Evolutionary conservation across 371 early-diverging fungal species (phyloP), one percentile per base, ranked within the genome.

Genomic region (Mortierella sp.): DNA sequence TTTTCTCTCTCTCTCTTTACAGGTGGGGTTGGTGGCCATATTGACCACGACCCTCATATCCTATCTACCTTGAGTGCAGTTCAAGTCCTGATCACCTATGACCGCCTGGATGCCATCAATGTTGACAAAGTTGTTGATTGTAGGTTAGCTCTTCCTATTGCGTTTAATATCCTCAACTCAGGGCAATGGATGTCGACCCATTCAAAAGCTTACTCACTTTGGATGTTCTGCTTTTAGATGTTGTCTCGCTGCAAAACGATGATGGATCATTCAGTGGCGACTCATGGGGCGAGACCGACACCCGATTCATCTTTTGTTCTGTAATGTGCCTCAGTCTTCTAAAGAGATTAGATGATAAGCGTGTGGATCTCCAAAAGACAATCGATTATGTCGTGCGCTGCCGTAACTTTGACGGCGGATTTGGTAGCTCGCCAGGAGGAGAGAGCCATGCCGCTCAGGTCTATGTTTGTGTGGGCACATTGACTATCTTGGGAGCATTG

Each of bases 331-430:
- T 97, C 65, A 91, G 94, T 26, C 83, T 99, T 28, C 78, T 99
- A 26, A 88, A 89, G 20, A 83, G 90, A n/a, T 71, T 95, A 63
- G 92, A 94, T 66, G 90, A 90, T 5, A 75, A 72, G 32, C 72
- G 81, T 0, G 84, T 97, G 59, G 84, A 98, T 77, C 64, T 93
- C 8, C 85, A 88, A 30, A 91, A 88, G 55, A 91, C 96, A 5
- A 90, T 96, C 5, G 89, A 90, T 43, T 98, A 93, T 84, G 87
- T 99, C 9, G 77, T 90, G 9, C 60, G 79, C 30, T 98, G 99
- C 81, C 93, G 92, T 72, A 99, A 99, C 85, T 94, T 93, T 78
- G 99, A 99, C 88, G 99, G 99, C 47, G 99, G 99, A 2, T 98
- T 97, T 84, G 99, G 99, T 6, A 94, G 88, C 51, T 84, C 88